Percentiles rank a stretch among this genome's conserved stretches.
Conservation (phyloP, 2,329 filamentous ascomycete species). For the Trichoderma pleuroti region DNA sequence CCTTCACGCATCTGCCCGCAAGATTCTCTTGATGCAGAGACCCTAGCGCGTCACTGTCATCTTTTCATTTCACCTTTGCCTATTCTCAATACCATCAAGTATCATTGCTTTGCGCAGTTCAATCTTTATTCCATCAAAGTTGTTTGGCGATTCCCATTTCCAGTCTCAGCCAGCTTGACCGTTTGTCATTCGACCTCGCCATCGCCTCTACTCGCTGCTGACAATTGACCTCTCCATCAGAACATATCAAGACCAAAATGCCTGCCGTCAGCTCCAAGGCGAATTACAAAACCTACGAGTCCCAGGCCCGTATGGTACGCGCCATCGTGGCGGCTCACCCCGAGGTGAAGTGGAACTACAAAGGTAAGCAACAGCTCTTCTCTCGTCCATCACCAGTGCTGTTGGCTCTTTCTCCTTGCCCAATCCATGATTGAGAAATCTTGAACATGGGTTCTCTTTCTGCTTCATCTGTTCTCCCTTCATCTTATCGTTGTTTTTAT, state of each 20-base stretch:
- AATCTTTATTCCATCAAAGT: not conserved
- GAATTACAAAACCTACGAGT: slow-evolving; percentile 60
- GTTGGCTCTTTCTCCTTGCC: not conserved
- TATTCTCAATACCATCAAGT: not conserved
- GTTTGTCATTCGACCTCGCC: not conserved
- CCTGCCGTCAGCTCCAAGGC: slow-evolving; percentile 40
- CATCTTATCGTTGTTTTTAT: not conserved
- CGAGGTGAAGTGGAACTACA: slow-evolving; percentile 55
- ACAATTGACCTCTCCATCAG: not conserved
- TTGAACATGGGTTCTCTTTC: not conserved
- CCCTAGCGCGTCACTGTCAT: not conserved
- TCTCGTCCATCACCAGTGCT: not conserved
- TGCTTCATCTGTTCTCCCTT: not conserved
- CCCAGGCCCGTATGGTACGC: slow-evolving; percentile 56
- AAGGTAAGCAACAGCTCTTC: slow-evolving; percentile 46
- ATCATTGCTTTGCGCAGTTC: not conserved
- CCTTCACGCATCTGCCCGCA: not conserved
- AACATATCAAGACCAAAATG: slow-evolving; percentile 35
- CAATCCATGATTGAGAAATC: not conserved
- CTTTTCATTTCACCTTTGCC: not conserved
- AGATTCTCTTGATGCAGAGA: not conserved
- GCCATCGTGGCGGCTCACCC: slow-evolving; percentile 59
- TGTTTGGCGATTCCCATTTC: not conserved
- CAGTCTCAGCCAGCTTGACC: not conserved
- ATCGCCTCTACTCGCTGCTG: not conserved